Conservation (phyloP, 495 filamentous ascomycete genomes). For the Xylaria longipes region DNA sequence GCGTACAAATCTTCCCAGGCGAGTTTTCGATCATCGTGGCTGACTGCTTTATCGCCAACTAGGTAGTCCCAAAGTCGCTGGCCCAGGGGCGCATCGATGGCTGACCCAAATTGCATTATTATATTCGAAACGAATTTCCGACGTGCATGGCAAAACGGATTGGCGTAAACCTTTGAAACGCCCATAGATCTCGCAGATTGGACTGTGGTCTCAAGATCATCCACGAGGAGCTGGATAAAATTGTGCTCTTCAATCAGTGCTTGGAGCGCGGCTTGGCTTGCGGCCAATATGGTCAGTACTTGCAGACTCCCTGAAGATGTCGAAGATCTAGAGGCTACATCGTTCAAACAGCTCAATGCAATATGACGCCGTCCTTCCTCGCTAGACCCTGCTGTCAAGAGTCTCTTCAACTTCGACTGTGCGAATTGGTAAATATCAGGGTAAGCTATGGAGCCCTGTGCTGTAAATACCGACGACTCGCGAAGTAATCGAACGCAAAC, state of each 20-base stretch:
- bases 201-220: conserved; percentile 56
- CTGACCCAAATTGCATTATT: conserved; percentile 63
- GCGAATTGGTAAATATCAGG: conserved; percentile 66
- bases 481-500: conserved; percentile 72
- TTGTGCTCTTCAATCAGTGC: conserved; percentile 50
- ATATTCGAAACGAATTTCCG: conserved; percentile 64
- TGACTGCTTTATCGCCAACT: conserved; percentile 64
- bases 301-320: conserved; percentile 71
- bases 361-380: conserved; percentile 47
- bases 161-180: conserved; percentile 48
- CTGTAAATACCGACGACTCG: conserved; percentile 59
- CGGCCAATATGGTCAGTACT: conserved; percentile 63
- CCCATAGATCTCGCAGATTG: conserved; percentile 40
- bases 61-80: conserved; percentile 70
- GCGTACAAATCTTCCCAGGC: conserved; percentile 71
- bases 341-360: conserved; percentile 51
- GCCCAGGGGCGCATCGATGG: conserved; percentile 66
- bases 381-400: conserved; percentile 50
- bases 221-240: conserved; percentile 52
- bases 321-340: conserved; percentile 51
- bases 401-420: conserved; percentile 55
- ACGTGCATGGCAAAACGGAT: conserved; percentile 54
- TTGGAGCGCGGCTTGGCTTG: conserved; percentile 42
- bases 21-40: conserved; percentile 60
- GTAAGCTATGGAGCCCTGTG: conserved; percentile 48